A percentile compares a stretch with the other conserved stretches of the same genome.
These are phyloP conservation scores for Juncus inflexus DNA, from an alignment of 176 grass and related monocot species.

Conservation along the genomic window DNA sequence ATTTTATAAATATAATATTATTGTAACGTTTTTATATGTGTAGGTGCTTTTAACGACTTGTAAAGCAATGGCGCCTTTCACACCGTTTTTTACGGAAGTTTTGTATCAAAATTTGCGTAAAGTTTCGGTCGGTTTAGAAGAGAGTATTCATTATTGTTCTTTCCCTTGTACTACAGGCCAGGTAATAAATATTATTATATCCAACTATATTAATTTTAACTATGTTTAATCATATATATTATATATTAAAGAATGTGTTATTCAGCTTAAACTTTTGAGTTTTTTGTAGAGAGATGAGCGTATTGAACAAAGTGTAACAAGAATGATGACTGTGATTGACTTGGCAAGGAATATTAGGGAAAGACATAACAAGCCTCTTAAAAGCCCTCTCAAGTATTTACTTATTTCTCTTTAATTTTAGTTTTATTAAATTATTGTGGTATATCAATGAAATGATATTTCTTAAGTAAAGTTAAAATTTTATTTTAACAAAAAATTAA, in stretches of 20 bases:
- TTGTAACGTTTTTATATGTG: background rate
- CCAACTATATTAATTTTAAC: too few species aligned
- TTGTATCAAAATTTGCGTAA: conserved; percentile 96
- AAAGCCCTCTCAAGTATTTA: conserved; percentile 91
- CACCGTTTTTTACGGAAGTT: conserved; percentile 96
- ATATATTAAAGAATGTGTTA: background rate
- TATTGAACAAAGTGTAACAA: conserved; percentile 89
- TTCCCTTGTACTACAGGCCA: conserved; percentile 82
- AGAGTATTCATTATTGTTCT: conserved; percentile 91
- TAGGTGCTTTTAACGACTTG: conserved; percentile 93
- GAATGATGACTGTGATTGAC: conserved; percentile 99
- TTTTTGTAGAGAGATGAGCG: conserved; percentile 85
- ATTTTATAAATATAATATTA: background rate
- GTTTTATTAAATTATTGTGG: conserved; percentile 3
- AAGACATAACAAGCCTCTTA: conserved; percentile 88
- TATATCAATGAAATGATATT: conserved; percentile 12
- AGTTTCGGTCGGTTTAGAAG: conserved; percentile 54
- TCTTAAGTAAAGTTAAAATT: conserved; percentile 25
- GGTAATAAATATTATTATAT: conserved; percentile 28
- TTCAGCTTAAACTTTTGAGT: conserved; percentile 2
- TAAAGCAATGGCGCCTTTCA: conserved; percentile 91
- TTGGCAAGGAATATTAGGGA: conserved; percentile 91
- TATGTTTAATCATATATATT: too few species aligned
- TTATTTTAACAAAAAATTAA: conserved; percentile 22
- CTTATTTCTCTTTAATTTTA: background rate